Evolutionary conservation across 2,329 filamentous ascomycete species (phyloP).

Genomic region (Pseudogymnoascus sp.): DNA sequence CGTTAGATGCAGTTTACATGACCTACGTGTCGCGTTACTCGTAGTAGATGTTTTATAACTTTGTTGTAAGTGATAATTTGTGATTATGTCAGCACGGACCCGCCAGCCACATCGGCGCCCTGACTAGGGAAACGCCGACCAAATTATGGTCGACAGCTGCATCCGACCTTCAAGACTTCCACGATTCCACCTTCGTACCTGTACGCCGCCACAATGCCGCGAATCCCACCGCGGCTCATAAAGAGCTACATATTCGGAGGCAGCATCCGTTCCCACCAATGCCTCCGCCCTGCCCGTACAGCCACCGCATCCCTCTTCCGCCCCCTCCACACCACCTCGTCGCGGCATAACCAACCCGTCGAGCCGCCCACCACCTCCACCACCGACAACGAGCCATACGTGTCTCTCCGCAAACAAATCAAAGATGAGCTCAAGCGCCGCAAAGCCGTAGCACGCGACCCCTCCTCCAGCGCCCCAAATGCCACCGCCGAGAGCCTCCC

Average conservation of each 20-base stretch:
- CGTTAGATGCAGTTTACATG: not conserved
- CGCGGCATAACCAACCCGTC: not conserved
- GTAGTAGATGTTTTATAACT: not conserved
- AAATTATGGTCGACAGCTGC: not conserved
- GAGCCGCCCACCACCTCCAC: conserved; percentile 6
- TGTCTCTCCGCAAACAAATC: conserved; percentile 60
- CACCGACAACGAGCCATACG: conserved; percentile 11
- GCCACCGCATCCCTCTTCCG: conserved; percentile 15
- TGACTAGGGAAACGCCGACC: not conserved
- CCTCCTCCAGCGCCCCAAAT: conserved; percentile 29
- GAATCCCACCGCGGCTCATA: conserved; percentile 20
- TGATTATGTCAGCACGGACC: not conserved
- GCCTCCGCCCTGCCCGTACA: conserved; percentile 19
- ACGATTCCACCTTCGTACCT: not conserved
- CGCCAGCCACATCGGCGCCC: not conserved
- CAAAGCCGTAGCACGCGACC: conserved; percentile 30
- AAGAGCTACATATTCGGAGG: conserved; percentile 27
- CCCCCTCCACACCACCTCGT: conserved; percentile 11
- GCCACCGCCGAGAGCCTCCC: conserved; percentile 15
- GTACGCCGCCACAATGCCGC: conserved; percentile 19
- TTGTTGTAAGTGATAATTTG: not conserved
- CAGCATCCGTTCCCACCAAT: conserved; percentile 20
- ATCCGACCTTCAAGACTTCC: not conserved
- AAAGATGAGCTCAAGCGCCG: conserved; percentile 56
- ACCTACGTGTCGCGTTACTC: not conserved